Evolutionary conservation across 495 filamentous ascomycete genomes (phyloP), one percentile per base, ranked within the genome.

Genomic region (Gamarada debralockiae): DNA sequence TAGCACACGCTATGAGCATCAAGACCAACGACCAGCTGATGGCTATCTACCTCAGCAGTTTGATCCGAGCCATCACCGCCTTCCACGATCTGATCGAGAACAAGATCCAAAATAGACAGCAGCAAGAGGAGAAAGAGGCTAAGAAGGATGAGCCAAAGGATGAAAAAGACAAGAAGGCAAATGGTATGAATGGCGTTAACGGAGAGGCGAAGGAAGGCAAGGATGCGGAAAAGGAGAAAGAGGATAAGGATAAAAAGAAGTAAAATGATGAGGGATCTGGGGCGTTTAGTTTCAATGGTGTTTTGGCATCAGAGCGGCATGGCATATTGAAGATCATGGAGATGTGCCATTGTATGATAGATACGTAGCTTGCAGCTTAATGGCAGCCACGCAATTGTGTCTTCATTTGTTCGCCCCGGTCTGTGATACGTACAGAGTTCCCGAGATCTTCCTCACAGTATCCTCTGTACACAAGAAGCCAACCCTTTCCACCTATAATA

Each of bases 61-160:
- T 98, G 73, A 97, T 98, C 72, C 82, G 93, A 36, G 95, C 95
- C 25, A 97, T 98, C 63, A 97, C 93, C 7, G 95, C 93, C 13
- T 98, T 97, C 83, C 93, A 98, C 68, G 93, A 98, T 70, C 73
- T 98, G 57, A 98, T 98, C 62, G 93, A 98, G 77, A 98, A 98
- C 73, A 98, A 98, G 84, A 96, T 97, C 55, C 93, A 97, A 75
- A 98, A 98, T 73, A 75, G 92, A 61, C 92, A 96, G 72, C 89
- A 92, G 66, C 90, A 95, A 70, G 93, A 96, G 65, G 93, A 98
- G 67, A 90, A 87, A 70, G 90, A 97, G 59, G 81, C 80, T 49
- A 87, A 86, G 78, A 85, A 87, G 69, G 83, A 87, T 43, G 86
- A 89, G 56, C 81, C 76, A 52, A 84, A 85, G 65, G 73, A 70